These are phyloP conservation scores for Trichophyton benhamiae DNA, from an alignment of 2,329 filamentous ascomycete genomes.

Conservation along the genomic window DNA sequence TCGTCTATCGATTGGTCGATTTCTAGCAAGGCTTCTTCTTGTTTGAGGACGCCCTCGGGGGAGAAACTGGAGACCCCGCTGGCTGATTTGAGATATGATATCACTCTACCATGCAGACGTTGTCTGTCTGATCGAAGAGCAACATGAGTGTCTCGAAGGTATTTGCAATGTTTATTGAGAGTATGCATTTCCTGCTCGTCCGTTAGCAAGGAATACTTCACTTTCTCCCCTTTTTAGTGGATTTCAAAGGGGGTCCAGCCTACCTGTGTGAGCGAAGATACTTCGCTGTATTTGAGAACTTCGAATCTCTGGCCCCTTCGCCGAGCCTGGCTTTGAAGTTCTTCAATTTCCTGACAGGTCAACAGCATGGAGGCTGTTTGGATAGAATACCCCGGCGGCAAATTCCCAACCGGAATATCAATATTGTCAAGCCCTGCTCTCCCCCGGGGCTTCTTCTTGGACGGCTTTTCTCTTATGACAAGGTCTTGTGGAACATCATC, in stretches of 20 bases:
- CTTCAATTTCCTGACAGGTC: slow-evolving; percentile 15
- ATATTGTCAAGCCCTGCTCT: neutral
- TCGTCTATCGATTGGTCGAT: slow-evolving; percentile 68
- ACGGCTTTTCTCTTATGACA: neutral
- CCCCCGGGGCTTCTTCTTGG: neutral
- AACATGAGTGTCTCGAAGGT: slow-evolving; percentile 63
- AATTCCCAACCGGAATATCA: neutral
- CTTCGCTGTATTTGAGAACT: slow-evolving; percentile 18
- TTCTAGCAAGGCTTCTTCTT: slow-evolving; percentile 66
- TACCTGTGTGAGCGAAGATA: slow-evolving; percentile 19
- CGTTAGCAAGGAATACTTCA: neutral
- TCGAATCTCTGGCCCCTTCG: slow-evolving; percentile 18
- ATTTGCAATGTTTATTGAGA: slow-evolving; percentile 67
- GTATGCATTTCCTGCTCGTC: slow-evolving; percentile 53
- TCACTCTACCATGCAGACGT: slow-evolving; percentile 64
- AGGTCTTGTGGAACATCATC: neutral
- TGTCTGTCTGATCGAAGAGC: slow-evolving; percentile 63
- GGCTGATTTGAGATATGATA: slow-evolving; percentile 61
- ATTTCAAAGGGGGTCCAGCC: neutral
- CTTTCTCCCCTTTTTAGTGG: neutral
- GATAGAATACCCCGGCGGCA: neutral
- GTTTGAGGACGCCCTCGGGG: slow-evolving; percentile 61
- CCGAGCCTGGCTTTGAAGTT: slow-evolving; percentile 17
- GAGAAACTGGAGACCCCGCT: slow-evolving; percentile 59
- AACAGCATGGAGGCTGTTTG: slow-evolving; percentile 6